Conservation (phyloP, 2,329 filamentous ascomycete species). For the Venturia asperata region DNA sequence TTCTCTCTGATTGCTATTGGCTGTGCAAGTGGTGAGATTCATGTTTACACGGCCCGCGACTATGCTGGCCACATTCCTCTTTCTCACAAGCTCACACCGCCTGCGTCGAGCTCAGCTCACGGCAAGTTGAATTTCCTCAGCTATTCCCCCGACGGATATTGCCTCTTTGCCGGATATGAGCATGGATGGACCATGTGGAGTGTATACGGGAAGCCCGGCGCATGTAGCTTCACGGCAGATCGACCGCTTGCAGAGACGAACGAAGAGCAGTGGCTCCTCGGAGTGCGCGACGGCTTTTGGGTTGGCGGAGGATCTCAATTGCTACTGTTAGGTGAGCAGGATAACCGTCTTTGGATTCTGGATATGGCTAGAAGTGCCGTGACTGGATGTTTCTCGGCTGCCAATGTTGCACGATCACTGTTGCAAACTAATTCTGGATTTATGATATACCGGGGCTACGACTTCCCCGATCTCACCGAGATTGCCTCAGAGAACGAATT, state of each 20-base stretch:
- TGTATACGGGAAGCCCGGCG: constrained; percentile 86
- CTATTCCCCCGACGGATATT: constrained; percentile 95
- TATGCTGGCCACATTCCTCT: constrained; percentile 87
- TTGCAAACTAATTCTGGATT: constrained; percentile 82
- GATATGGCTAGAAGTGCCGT: constrained; percentile 94
- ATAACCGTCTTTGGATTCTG: constrained; percentile 75
- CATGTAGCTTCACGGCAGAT: constrained; percentile 73
- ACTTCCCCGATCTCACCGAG: constrained; percentile 80
- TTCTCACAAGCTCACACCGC: constrained; percentile 68
- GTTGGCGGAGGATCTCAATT: constrained; percentile 82
- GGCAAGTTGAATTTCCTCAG: constrained; percentile 66
- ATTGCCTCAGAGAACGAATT: constrained; percentile 86
- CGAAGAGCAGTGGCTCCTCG: constrained; percentile 75
- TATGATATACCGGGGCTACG: constrained; percentile 89
- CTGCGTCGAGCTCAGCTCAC: constrained; percentile 55
- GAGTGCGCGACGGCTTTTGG: constrained; percentile 74
- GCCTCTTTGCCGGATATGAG: constrained; percentile 87
- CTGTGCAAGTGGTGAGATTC: constrained; percentile 69
- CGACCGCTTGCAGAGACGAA: constrained; percentile 56
- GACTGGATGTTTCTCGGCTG: constrained; percentile 81
- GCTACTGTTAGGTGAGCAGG: constrained; percentile 61
- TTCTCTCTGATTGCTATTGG: constrained; percentile 91
- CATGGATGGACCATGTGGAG: constrained; percentile 95
- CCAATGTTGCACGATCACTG: constrained; percentile 83
- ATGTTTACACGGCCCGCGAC: constrained; percentile 88